Evolutionary conservation across 2,329 filamentous ascomycete genomes (phyloP), one percentile per base, ranked within the genome.

Genomic region (Emericellopsis cladophorae): DNA sequence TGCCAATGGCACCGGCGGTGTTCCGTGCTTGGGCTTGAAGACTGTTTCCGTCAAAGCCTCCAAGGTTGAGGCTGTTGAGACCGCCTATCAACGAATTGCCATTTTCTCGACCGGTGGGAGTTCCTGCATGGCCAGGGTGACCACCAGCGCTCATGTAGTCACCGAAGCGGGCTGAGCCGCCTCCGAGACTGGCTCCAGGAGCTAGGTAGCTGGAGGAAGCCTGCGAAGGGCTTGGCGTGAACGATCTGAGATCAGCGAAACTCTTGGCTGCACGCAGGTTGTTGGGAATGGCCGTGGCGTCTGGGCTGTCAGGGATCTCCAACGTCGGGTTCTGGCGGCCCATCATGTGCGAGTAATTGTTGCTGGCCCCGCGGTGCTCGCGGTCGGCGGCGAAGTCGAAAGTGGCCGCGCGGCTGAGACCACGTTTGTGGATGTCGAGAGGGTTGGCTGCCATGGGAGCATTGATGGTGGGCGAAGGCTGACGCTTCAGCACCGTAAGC

Each of bases 211-310:
- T 93, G 6, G 86, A 86, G 15, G 86, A 87, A 1, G 62, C 58
- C 11, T 92, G 95, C 4, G 85, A 90, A 6, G 92, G 90, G 51
- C 90, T 96, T 10, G 90, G 90, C 14, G 89, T 95, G 64, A 93
- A 95, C 1, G 89, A 94, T 48, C 90, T 84, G 47, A 98, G 67
- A 57, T 98, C 92, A 31, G 90, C 92, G 58, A 95, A 95, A 39
- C 90, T 96, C 68, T 96, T 96, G 46, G 90, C 92, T 23, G 86
- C 86, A 35, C 92, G 82, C 31, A 98, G 76, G 54, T 90, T 90
- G 56, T 86, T 82, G 37, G 84, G 76, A 26, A 80, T 79, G 18
- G 23, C 21, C 44, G 59, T 62, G 15, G 64, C 66, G 37, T 80
- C 77, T 15, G 76, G 85, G 54, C 86, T 89, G 49, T 86, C 86